phyloP scores from a whole-genome alignment of 192 early-diverging fungal genomes.

The Podila minutissima region DNA sequence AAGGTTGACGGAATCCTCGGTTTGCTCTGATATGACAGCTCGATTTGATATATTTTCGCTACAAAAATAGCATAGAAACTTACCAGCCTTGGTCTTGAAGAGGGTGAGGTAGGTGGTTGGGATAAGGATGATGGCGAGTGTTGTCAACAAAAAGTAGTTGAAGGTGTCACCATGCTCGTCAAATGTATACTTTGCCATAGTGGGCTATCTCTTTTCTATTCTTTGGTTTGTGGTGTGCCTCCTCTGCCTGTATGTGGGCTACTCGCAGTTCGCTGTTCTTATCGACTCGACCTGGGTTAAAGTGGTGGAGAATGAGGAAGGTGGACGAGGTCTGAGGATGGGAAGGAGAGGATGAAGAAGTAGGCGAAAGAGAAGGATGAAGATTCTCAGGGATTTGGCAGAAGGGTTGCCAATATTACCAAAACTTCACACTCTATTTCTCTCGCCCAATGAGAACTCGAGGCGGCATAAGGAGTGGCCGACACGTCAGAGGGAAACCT shows the following conservation, averaged over 20 bases:
- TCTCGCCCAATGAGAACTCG: conserved; percentile 6
- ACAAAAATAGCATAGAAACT: background rate
- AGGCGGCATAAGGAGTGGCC: too few species aligned
- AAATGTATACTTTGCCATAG: conserved; percentile 83
- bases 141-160: conserved; percentile 91
- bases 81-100: conserved; percentile 51
- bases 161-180: conserved; percentile 96
- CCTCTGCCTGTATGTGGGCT: background rate
- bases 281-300: background rate
- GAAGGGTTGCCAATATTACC: background rate
- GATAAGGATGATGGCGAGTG: conserved; percentile 84
- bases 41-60: too few species aligned
- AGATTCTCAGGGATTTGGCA: background rate
- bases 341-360: background rate
- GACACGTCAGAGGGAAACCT: too few species aligned
- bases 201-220: conserved; percentile 2
- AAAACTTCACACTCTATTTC: too few species aligned
- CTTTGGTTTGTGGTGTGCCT: background rate
- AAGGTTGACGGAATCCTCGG: background rate
- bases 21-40: background rate
- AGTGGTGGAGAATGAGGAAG: background rate
- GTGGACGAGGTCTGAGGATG: background rate
- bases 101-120: conserved; percentile 74
- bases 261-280: background rate
- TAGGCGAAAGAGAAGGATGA: background rate